Evolutionary conservation across 2,329 filamentous ascomycete species (phyloP).

Genomic region (Coniella lustricola): DNA sequence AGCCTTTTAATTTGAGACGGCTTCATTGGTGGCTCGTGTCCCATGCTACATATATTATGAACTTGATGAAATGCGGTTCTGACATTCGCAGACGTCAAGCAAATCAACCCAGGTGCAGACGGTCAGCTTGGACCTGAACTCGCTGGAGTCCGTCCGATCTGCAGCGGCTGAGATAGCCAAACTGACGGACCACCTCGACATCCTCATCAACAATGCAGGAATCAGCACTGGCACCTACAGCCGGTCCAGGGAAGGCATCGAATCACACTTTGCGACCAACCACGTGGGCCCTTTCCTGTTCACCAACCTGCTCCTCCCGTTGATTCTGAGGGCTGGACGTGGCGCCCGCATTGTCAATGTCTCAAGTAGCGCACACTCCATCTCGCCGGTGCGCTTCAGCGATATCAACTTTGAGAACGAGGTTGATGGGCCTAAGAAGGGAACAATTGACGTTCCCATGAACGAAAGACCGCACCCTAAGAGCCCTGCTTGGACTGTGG

Average conservation of each 20-base stretch:
- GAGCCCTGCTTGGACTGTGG: conserved; percentile 1
- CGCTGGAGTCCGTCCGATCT: conserved; percentile 24
- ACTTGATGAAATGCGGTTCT: too few relatives aligned
- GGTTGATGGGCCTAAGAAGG: background rate
- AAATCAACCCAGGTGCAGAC: conserved; percentile 19
- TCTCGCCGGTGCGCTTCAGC: conserved; percentile 26
- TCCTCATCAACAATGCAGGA: conserved; percentile 37
- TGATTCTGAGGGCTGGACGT: conserved; percentile 17
- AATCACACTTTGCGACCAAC: conserved; percentile 28
- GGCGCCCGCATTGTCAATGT: conserved; percentile 19
- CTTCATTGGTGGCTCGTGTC: too few relatives aligned
- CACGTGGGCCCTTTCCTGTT: conserved; percentile 28
- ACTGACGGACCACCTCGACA: conserved; percentile 28
- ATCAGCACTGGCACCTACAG: conserved; percentile 33
- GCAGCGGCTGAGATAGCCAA: conserved; percentile 22
- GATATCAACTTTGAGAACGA: conserved; percentile 26
- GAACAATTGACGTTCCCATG: background rate
- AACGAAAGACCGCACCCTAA: conserved; percentile 6
- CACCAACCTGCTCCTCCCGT: conserved; percentile 30
- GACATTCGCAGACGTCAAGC: too few relatives aligned
- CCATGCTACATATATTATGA: too few relatives aligned
- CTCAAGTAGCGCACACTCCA: conserved; percentile 13
- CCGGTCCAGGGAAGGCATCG: conserved; percentile 26
- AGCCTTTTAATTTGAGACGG: too few relatives aligned
- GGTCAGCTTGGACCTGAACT: conserved; percentile 23